Evolutionary conservation across 2,329 filamentous ascomycete species (phyloP).

Genomic region (Ophiostoma ips): DNA sequence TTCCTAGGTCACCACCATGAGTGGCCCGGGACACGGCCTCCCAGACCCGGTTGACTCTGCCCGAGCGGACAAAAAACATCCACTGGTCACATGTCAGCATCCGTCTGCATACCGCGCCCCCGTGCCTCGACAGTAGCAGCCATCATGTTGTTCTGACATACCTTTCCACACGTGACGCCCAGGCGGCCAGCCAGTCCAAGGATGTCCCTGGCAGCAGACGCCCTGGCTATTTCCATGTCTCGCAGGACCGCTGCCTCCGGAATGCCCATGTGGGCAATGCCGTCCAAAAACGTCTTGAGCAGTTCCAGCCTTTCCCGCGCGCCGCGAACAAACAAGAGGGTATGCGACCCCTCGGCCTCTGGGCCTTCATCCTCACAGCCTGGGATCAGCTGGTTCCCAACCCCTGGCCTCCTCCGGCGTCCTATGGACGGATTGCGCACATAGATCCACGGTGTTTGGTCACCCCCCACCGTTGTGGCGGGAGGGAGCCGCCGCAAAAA

Average conservation of each 20-base stretch:
- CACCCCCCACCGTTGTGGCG: constrained; percentile 36
- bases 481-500: constrained; percentile 60
- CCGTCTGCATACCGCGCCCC: no score
- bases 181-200: constrained; percentile 44
- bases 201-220: constrained; percentile 39
- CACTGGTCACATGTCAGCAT: constrained; percentile 34
- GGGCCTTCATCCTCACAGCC: constrained; percentile 37
- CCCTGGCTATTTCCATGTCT: constrained; percentile 36
- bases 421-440: constrained; percentile 46
- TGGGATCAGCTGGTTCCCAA: constrained; percentile 24
- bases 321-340: constrained; percentile 34
- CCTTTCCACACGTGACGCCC: constrained; percentile 53
- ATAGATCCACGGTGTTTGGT: constrained; percentile 54
- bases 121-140: neutral
- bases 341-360: constrained; percentile 30
- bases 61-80: constrained; percentile 53
- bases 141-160: constrained; percentile 16
- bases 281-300: constrained; percentile 33
- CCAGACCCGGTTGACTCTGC: constrained; percentile 51
- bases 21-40: constrained; percentile 51
- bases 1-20: constrained; percentile 54
- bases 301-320: constrained; percentile 37
- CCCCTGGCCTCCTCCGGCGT: constrained; percentile 10
- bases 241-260: constrained; percentile 25
- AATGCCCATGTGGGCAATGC: constrained; percentile 26